Evolutionary conservation across 1,284 basidiomycete species (phyloP).

Genomic region (Sanguinoderma infundibulare): DNA sequence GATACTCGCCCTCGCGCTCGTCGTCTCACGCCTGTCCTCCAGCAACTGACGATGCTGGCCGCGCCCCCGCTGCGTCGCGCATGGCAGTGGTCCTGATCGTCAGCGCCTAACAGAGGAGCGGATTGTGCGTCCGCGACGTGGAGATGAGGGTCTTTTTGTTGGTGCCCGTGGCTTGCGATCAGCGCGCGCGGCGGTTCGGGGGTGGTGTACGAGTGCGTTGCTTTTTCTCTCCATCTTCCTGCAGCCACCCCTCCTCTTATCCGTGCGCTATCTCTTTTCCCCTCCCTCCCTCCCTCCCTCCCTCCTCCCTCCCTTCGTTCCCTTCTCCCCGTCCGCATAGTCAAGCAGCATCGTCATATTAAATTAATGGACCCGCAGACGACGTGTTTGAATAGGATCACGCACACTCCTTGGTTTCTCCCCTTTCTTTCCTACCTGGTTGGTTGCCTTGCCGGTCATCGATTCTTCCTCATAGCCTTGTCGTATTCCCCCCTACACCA

Average conservation of each 20-base stretch:
- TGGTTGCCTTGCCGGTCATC: not conserved
- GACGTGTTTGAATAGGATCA: constrained; percentile 4
- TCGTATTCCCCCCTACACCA: not conserved
- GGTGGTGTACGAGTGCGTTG: not conserved
- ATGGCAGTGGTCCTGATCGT: constrained; percentile 1
- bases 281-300: not conserved
- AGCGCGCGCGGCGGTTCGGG: not conserved
- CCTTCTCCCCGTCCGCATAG: not conserved
- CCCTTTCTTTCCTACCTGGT: not conserved
- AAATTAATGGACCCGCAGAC: constrained; percentile 2
- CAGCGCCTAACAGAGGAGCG: not conserved
- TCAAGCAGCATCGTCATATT: not conserved
- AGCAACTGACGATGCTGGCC: constrained; percentile 20
- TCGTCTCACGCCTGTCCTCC: constrained; percentile 67
- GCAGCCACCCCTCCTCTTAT: not conserved
- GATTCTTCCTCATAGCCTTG: not conserved
- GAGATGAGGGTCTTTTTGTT: constrained; percentile 1
- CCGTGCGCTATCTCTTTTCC: not conserved
- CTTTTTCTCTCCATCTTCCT: not conserved
- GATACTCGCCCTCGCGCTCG: constrained; percentile 72
- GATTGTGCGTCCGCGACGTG: not conserved
- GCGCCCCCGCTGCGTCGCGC: not conserved
- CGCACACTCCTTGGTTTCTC: constrained; percentile 8
- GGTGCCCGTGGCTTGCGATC: not conserved
- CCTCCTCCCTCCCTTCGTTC: not conserved